Conservation (phyloP, 1,139 yeast species). For the Pichia sp. region DNA sequence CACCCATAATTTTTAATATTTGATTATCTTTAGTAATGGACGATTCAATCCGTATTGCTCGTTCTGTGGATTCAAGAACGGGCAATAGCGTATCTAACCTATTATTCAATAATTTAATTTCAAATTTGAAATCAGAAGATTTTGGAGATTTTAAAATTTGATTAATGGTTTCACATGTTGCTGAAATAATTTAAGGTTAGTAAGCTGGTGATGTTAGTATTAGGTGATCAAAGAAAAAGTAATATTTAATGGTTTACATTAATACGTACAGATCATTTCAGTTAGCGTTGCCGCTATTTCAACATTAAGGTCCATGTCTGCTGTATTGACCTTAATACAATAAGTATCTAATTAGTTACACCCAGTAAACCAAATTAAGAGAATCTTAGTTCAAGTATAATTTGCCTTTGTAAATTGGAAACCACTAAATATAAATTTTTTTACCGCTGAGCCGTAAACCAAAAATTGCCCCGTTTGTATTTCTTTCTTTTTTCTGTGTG, state of each 20-base stretch:
- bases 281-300: neutral
- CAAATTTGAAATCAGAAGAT: constrained; percentile 10
- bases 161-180: constrained; percentile 12
- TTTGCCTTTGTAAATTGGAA: neutral
- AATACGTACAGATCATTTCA: neutral
- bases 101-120: constrained; percentile 13
- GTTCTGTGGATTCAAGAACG: constrained; percentile 15
- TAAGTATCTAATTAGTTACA: neutral
- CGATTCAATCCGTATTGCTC: constrained; percentile 7
- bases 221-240: neutral
- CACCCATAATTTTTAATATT: constrained; percentile 2
- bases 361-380: no score
- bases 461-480: neutral
- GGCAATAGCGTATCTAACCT: constrained; percentile 14
- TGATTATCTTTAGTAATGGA: neutral
- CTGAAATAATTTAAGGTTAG: neutral
- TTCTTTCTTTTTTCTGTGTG: neutral
- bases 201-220: neutral
- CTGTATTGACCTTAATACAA: no score
- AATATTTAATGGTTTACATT: neutral
- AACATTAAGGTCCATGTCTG: neutral
- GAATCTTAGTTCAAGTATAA: no score
- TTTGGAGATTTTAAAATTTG: neutral
- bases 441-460: neutral
- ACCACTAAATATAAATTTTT: no score